These are phyloP conservation scores for Rauvolfia tetraphylla DNA, from an alignment of 257 asterid species.

Conservation along the genomic window DNA sequence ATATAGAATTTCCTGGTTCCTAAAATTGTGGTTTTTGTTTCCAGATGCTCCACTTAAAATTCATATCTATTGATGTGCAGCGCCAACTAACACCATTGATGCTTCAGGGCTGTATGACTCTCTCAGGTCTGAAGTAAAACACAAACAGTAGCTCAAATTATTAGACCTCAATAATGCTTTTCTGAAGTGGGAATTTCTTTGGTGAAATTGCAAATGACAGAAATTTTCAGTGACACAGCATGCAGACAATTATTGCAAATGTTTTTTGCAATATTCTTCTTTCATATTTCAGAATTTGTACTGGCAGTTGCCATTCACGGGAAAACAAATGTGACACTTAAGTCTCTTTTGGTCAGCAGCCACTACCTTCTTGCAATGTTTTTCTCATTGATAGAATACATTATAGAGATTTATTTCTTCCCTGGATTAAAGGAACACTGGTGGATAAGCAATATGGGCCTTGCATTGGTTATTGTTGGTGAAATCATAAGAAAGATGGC, in stretches of 20 bases:
- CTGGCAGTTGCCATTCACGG: slow-evolving; percentile 67
- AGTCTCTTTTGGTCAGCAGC: slow-evolving; percentile 76
- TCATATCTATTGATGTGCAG: not conserved
- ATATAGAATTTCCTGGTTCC: not conserved
- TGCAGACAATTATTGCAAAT: slow-evolving; percentile 64
- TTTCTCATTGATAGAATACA: slow-evolving; percentile 62
- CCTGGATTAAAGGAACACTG: slow-evolving; percentile 65
- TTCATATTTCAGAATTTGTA: slow-evolving; percentile 67
- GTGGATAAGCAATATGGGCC: slow-evolving; percentile 67
- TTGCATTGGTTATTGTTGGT: slow-evolving; percentile 64
- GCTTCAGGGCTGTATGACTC: slow-evolving; percentile 25
- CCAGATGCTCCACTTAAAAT: not conserved
- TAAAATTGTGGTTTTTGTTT: not conserved
- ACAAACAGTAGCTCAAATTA: not conserved
- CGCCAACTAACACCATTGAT: slow-evolving; percentile 29
- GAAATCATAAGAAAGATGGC: slow-evolving; percentile 80
- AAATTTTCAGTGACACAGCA: slow-evolving; percentile 50
- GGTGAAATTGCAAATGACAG: slow-evolving; percentile 49
- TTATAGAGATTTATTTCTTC: slow-evolving; percentile 57
- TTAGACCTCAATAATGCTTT: slow-evolving; percentile 7
- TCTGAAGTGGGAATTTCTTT: slow-evolving; percentile 27
- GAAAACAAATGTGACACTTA: slow-evolving; percentile 50
- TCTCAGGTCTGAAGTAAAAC: slow-evolving; percentile 51
- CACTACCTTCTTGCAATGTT: slow-evolving; percentile 65
- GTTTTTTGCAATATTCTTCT: slow-evolving; percentile 61